Percentiles rank a stretch among this genome's conserved stretches.
These are phyloP conservation scores for Fusarium proliferatum DNA, from an alignment of 2,329 filamentous ascomycete species.

Conservation along the genomic window DNA sequence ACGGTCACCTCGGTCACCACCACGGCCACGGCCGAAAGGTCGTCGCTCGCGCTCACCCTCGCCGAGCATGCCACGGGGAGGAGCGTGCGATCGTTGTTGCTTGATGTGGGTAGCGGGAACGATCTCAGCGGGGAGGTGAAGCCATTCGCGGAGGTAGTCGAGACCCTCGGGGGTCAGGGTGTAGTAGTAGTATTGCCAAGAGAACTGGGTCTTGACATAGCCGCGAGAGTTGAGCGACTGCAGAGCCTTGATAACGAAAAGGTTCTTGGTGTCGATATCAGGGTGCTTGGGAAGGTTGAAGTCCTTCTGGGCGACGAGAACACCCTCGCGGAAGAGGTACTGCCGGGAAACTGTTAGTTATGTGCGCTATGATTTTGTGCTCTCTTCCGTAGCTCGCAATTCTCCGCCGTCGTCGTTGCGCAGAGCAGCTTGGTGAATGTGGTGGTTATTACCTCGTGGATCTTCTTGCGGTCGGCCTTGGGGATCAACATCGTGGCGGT, in stretches of 20 bases:
- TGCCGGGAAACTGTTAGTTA: conserved; percentile 52
- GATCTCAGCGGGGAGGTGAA: conserved; percentile 99
- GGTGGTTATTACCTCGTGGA: conserved; percentile 76
- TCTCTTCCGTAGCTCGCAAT: conserved; percentile 33
- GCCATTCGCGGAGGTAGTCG: conserved; percentile 99
- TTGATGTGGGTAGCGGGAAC: conserved; percentile 99
- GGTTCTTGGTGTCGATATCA: conserved; percentile 99
- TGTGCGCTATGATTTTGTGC: conserved; percentile 18
- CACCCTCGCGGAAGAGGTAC: conserved; percentile 96
- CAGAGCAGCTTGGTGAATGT: conserved; percentile 6
- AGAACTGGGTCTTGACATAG: conserved; percentile 99
- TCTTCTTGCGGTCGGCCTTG: conserved; percentile 99
- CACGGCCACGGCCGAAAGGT: conserved; percentile 84
- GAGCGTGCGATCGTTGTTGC: conserved; percentile 98
- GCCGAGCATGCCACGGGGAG: conserved; percentile 98
- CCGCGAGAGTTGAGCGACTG: conserved; percentile 98
- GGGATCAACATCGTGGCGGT: conserved; percentile 92
- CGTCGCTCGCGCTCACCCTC: conserved; percentile 84
- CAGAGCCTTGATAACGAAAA: conserved; percentile 98
- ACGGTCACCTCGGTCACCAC: conserved; percentile 80
- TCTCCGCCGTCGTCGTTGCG: conserved; percentile 16
- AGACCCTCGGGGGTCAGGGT: conserved; percentile 99
- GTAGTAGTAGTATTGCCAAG: conserved; percentile 99
- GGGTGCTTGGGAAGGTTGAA: conserved; percentile 97
- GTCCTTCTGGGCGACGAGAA: conserved; percentile 99